These are phyloP conservation scores for Solanum clarkiae DNA, from an alignment of 257 asterid species.

Conservation along the genomic window DNA sequence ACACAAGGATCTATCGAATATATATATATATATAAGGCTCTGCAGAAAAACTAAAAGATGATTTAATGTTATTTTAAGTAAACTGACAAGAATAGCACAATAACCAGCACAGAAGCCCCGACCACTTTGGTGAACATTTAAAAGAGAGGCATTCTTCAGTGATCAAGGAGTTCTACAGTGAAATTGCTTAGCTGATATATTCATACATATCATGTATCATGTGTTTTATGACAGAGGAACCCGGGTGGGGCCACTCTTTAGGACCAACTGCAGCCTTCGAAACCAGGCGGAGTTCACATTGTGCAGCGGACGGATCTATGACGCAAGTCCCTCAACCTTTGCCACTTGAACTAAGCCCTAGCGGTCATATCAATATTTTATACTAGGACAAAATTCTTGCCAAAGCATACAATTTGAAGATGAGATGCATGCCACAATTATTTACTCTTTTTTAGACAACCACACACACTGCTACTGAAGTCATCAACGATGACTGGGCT, in stretches of 20 bases:
- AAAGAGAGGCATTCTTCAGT: background rate
- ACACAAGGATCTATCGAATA: background rate
- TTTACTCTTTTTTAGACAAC: background rate
- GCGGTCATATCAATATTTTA: background rate
- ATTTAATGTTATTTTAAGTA: background rate
- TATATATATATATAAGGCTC: background rate
- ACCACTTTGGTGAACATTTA: background rate
- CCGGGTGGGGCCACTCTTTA: background rate
- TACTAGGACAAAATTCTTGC: background rate
- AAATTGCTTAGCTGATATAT: background rate
- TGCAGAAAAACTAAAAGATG: background rate
- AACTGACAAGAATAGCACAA: background rate
- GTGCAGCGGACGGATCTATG: background rate
- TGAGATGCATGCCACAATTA: background rate
- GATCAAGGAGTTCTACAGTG: background rate
- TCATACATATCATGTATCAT: background rate
- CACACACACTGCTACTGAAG: background rate
- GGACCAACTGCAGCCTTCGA: background rate
- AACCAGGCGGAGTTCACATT: background rate
- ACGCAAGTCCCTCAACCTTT: background rate
- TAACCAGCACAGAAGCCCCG: background rate
- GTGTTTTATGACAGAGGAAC: background rate
- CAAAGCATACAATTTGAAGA: background rate
- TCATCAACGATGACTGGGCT: background rate
- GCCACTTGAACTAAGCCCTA: background rate